These are phyloP conservation scores for Phytophthora pinifolia DNA, from an alignment of 352 stramenopile genomes.

Conservation along the genomic window DNA sequence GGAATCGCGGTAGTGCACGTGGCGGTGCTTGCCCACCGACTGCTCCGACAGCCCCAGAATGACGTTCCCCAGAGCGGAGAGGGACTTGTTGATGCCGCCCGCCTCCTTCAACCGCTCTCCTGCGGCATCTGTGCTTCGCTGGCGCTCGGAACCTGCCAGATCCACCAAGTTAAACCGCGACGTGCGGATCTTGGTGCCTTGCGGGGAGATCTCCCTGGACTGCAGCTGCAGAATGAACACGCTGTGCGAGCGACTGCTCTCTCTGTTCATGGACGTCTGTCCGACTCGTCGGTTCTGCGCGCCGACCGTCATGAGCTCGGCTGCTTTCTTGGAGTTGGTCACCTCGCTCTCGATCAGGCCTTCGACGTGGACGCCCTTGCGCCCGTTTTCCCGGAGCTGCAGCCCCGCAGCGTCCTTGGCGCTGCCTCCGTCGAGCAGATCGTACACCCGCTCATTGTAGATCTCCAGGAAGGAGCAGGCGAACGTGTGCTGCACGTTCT, in stretches of 20 bases:
- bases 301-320: constrained; percentile 74
- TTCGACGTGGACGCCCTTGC: constrained; percentile 77
- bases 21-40: constrained; percentile 74
- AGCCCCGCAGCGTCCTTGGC: constrained; percentile 55
- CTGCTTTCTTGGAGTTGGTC: constrained; percentile 60
- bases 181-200: constrained; percentile 67
- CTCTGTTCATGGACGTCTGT: constrained; percentile 85
- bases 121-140: constrained; percentile 94
- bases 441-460: constrained; percentile 95
- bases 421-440: constrained; percentile 82
- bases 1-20: constrained; percentile 86
- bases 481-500: constrained; percentile 64
- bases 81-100: constrained; percentile 96
- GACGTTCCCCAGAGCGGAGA: constrained; percentile 95
- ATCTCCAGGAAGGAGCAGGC: constrained; percentile 93
- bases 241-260: constrained; percentile 83
- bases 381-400: constrained; percentile 70
- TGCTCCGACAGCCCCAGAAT: constrained; percentile 91
- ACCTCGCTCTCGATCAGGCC: constrained; percentile 77
- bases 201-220: constrained; percentile 52
- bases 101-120: constrained; percentile 96
- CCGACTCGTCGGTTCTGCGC: constrained; percentile 76
- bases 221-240: constrained; percentile 86
- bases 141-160: constrained; percentile 96
- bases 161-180: constrained; percentile 98